Evolutionary conservation across 2,329 filamentous ascomycete genomes (phyloP), one percentile per base, ranked within the genome.

Genomic region (Xylariaceae sp.): DNA sequence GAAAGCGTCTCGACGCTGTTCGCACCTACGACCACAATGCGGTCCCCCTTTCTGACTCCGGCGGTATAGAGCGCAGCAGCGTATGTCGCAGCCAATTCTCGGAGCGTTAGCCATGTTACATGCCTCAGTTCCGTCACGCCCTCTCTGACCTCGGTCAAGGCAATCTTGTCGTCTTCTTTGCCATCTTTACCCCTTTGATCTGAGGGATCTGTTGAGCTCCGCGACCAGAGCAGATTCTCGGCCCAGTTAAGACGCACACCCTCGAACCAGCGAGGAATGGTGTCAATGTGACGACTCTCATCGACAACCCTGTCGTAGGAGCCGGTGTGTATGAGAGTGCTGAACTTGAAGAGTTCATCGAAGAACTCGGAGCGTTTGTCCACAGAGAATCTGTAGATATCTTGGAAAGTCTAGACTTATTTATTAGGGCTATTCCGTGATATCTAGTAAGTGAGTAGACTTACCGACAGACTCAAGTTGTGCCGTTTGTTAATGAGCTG

Each of bases 241-340:
- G 89, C 87, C 70, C 87, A 93, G 69, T 92, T 95, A 66, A 94
- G 73, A 4, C 77, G 75, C 1, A 92, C 80, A 35, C 90, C 90
- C 1, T 84, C 76, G 72, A 94, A 95, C 90, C 90, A 95, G 47
- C 78, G 75, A 0, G 90, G 90, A 4, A 93, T 80, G 13, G 78
- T 77, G 61, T 90, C 86, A 72, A 95, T 90, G 1, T 86, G 83
- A 1, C 82, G 78, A 0, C 76, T 77, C 67, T 90, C 86, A 69
- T 95, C 89, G 2, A 94, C 86, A 1, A 88, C 84, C 8, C 69
- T 73, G 0, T 73, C 74, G 68, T 83, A 85, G 3, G 72, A 74
- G 35, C 89, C 89, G 42, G 81, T 78, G 67, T 90, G 78, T 63
- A 92, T 85, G 58, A 88, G 75, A 52, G 80, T 78, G 61, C 82